Percentiles rank a stretch among this genome's conserved stretches.
Evolutionary conservation across 495 filamentous ascomycete species (phyloP).

Genomic region (Aspergillus leporis): DNA sequence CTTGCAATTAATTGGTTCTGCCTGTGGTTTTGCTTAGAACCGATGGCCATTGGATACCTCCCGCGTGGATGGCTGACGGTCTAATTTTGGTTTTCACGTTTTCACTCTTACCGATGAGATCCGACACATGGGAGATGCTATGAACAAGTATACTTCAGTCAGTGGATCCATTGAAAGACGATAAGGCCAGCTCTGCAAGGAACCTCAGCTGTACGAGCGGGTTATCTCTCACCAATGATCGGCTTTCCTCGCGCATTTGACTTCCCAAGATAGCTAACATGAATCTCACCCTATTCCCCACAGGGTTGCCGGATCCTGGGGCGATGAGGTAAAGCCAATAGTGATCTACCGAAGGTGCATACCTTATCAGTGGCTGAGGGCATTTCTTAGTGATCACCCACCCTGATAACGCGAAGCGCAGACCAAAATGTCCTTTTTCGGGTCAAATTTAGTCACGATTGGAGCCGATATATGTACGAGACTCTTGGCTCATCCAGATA

Average conservation of each 20-base stretch:
- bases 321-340: background rate
- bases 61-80: too few relatives aligned
- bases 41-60: too few relatives aligned
- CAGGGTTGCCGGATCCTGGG: slow-evolving; percentile 4
- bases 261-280: background rate
- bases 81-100: too few relatives aligned
- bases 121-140: background rate
- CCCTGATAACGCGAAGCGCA: background rate
- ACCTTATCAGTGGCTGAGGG: slow-evolving; percentile 1
- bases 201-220: background rate
- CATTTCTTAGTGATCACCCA: background rate
- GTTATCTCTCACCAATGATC: slow-evolving; percentile 8
- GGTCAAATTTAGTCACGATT: background rate
- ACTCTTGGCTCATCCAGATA: slow-evolving; percentile 1
- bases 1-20: too few relatives aligned
- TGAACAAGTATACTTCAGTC: background rate
- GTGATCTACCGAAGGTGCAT: background rate
- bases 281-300: background rate
- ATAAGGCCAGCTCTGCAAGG: background rate
- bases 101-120: background rate
- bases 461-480: background rate
- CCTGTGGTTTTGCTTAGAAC: too few relatives aligned
- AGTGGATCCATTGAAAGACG: background rate
- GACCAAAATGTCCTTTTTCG: background rate
- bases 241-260: background rate